A percentile compares a stretch with the other conserved stretches of the same genome.
Evolutionary conservation across 179 eudicot genomes (phyloP).

Genomic region (Drosera spatulata): DNA sequence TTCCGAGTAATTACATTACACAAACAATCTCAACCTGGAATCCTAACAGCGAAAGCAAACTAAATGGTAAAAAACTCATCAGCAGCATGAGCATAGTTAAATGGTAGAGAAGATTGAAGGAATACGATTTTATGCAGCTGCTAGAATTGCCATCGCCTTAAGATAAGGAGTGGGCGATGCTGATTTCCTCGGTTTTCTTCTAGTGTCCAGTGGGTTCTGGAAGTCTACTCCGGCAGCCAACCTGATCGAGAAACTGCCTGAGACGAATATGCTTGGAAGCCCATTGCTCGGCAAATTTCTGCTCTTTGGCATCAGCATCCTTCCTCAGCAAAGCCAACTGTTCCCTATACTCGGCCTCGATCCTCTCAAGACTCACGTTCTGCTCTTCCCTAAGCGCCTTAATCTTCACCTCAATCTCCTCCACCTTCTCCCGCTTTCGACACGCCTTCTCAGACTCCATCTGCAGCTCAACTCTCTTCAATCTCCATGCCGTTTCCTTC

Average conservation of each 20-base stretch:
- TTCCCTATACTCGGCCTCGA: constrained; percentile 74
- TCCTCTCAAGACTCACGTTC: constrained; percentile 44
- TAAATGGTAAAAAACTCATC: too few species aligned
- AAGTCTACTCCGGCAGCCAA: constrained; percentile 37
- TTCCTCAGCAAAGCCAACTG: constrained; percentile 60
- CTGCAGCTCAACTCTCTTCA: constrained; percentile 72
- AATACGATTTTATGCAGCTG: too few species aligned
- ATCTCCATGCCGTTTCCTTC: constrained; percentile 87
- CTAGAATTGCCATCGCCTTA: too few species aligned
- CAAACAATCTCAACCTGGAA: too few species aligned
- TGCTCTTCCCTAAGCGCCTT: constrained; percentile 67
- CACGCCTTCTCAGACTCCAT: constrained; percentile 70
- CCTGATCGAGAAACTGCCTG: constrained; percentile 60
- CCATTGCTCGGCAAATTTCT: constrained; percentile 87
- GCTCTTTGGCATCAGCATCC: constrained; percentile 87
- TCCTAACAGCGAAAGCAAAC: too few species aligned
- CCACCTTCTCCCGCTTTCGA: constrained; percentile 57
- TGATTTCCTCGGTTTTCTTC: not conserved
- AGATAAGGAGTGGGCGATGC: too few species aligned
- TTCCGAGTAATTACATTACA: too few species aligned
- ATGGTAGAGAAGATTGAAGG: too few species aligned
- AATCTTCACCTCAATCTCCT: constrained; percentile 65
- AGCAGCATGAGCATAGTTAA: too few species aligned
- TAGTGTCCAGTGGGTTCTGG: constrained; percentile 22
- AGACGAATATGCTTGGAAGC: constrained; percentile 56